These are phyloP conservation scores for Fagus crenata DNA, from an alignment of 306 rosid species.

Conservation along the genomic window DNA sequence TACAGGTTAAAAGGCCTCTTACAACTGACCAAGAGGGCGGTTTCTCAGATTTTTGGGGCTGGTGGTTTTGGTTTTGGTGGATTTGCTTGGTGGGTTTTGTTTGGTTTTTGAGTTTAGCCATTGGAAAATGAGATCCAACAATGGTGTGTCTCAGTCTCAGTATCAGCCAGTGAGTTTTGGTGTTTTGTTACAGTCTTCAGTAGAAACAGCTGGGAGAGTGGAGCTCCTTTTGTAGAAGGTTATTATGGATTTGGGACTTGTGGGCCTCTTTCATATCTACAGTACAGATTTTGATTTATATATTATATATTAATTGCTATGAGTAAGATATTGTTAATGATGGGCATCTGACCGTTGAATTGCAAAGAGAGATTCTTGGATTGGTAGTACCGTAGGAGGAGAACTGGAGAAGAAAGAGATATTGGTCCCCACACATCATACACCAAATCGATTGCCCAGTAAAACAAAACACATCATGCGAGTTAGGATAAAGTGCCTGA, in stretches of 20 bases:
- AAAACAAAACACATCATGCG: not conserved
- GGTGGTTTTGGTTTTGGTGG: conserved; percentile 47
- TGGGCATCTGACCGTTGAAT: conserved; percentile 35
- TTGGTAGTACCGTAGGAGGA: not conserved
- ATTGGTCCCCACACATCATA: conserved; percentile 41
- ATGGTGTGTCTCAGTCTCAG: not conserved
- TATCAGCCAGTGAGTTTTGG: conserved; percentile 20
- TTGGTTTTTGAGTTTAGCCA: conserved; percentile 59
- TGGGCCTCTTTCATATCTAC: conserved; percentile 20
- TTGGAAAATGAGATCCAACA: conserved; percentile 34
- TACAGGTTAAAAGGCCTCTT: conserved; percentile 73
- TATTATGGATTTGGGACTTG: conserved; percentile 27
- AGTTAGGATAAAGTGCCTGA: not conserved
- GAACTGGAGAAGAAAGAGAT: conserved; percentile 31
- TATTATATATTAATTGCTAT: conserved; percentile 12
- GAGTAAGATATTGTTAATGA: conserved; percentile 23
- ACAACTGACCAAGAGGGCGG: conserved; percentile 77
- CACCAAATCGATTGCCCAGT: not conserved
- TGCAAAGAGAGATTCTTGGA: conserved; percentile 5
- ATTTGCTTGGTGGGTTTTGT: conserved; percentile 50
- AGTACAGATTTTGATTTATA: conserved; percentile 21
- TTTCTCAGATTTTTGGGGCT: conserved; percentile 59
- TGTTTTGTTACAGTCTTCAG: conserved; percentile 6
- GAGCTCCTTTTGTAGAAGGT: conserved; percentile 21
- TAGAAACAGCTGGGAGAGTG: conserved; percentile 4